Percentiles rank a stretch among this genome's conserved stretches.
Evolutionary conservation across 208 protist genomes (phyloP).

Genomic region (Kentomonas sorsogonicus): DNA sequence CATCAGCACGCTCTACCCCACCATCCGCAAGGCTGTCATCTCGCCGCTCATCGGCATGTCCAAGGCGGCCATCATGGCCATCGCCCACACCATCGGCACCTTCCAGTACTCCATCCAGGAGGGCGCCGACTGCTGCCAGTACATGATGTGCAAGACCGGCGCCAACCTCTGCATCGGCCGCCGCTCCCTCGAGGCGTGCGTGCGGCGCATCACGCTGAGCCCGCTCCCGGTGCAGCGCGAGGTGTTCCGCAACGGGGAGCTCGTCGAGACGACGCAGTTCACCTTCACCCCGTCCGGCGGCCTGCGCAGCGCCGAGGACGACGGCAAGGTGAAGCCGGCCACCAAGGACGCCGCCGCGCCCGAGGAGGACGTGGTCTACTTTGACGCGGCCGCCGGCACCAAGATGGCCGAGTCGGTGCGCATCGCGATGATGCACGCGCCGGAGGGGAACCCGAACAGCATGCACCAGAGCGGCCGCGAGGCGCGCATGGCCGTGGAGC

Average conservation of each 20-base stretch:
- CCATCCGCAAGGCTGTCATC: slow-evolving; percentile 56
- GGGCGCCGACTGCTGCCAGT: slow-evolving; percentile 84
- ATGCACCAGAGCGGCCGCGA: slow-evolving; percentile 67
- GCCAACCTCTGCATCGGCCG: slow-evolving; percentile 73
- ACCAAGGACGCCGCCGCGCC: slow-evolving; percentile 7
- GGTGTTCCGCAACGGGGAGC: slow-evolving; percentile 43
- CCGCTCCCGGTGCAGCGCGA: slow-evolving; percentile 61
- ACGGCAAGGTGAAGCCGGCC: slow-evolving; percentile 1
- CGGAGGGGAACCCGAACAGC: slow-evolving; percentile 72
- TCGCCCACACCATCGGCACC: slow-evolving; percentile 57
- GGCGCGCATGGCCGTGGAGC: slow-evolving; percentile 70
- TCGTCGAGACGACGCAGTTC: slow-evolving; percentile 30
- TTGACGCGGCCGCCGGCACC: slow-evolving; percentile 72
- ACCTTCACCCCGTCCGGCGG: slow-evolving; percentile 35
- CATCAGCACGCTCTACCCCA: slow-evolving; percentile 71
- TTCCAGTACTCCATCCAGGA: slow-evolving; percentile 71
- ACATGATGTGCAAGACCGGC: slow-evolving; percentile 84
- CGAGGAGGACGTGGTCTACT: slow-evolving; percentile 47
- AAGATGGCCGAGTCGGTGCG: slow-evolving; percentile 38
- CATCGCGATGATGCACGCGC: slow-evolving; percentile 46
- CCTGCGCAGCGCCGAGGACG: slow-evolving; percentile 19
- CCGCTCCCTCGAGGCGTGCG: slow-evolving; percentile 39
- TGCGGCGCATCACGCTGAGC: slow-evolving; percentile 39
- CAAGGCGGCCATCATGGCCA: slow-evolving; percentile 71
- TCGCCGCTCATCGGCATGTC: slow-evolving; percentile 57